Base-by-base conservation (phyloP, 192 early-diverging fungal species). In the Mortierella claussenii region DNA sequence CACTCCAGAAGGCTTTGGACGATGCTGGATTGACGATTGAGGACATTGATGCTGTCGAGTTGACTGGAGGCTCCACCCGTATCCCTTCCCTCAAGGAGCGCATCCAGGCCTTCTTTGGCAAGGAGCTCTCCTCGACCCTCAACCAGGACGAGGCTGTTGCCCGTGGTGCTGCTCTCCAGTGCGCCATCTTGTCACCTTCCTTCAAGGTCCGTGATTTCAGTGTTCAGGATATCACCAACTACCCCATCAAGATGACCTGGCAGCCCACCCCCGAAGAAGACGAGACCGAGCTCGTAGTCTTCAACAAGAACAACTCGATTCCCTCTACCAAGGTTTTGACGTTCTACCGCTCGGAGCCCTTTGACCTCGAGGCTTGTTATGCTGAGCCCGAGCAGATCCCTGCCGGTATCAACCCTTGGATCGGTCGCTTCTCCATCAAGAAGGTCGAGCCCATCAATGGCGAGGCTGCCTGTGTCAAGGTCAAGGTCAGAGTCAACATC, bases 111-210 rank as follows among this genome's bases (percentile, higher is more conserved):
- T 94, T 92, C 87, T 97, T 99, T 79, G 84, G 87, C 18, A 92
- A 92, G 78, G 90, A 96, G 60, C 80, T 97, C n/a, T 92, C 92
- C 50, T 94, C 90, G 60, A 97, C 96, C 60, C 86, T 99, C 63
- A 99, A 99, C 89, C 93, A 96, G 79, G 97, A 99, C 62, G 97
- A 99, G 86, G 96, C 96, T 43, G 89, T 96, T 69, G 91, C 97
- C 26, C 94, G 97, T 80, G 97, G 97, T 58, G 92, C 92, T 66
- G 97, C 96, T 20, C 86, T 99, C 34, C 93, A 96, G 85, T 99
- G 97, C 83, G 97, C 97, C 71, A 97, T 99, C 75, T 82, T 95
- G 51, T 97, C 96, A 26, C 97, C 97, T 3, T 91, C 94, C 21
- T 98, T 99, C 93, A 96, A 95, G 79, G 97, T 99, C 73, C 95